These are phyloP conservation scores for Bryoglossum gracile DNA, from an alignment of 495 filamentous ascomycete genomes.

Conservation along the genomic window DNA sequence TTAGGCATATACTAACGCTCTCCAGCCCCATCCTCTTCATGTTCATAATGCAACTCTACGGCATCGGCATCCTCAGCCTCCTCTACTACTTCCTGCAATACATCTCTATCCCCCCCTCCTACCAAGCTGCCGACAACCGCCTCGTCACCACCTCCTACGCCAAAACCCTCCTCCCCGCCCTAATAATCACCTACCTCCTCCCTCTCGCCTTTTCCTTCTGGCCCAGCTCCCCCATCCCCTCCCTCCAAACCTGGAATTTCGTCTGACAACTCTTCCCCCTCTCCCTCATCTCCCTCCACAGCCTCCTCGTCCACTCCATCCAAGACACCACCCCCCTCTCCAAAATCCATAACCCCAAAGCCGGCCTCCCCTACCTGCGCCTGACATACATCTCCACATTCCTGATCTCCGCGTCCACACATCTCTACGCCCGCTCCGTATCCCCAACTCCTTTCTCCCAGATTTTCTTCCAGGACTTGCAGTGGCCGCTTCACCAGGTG, in stretches of 20 bases:
- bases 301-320: conserved; percentile 6
- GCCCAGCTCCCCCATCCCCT: conserved; percentile 14
- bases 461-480: conserved; percentile 13
- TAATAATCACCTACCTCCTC: conserved; percentile 26
- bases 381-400: conserved; percentile 15
- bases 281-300: conserved; percentile 23
- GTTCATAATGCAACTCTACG: conserved; percentile 28
- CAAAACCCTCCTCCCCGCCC: conserved; percentile 29
- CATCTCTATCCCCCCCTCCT: conserved; percentile 20
- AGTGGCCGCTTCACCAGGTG: background rate
- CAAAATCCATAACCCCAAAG: background rate
- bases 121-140: conserved; percentile 24
- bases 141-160: conserved; percentile 24
- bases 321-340: conserved; percentile 5
- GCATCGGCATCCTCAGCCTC: conserved; percentile 31
- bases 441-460: conserved; percentile 5
- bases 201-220: conserved; percentile 27
- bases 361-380: conserved; percentile 17
- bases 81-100: conserved; percentile 32
- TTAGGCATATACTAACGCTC: background rate
- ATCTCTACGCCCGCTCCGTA: conserved; percentile 17
- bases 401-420: background rate
- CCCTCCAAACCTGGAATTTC: conserved; percentile 25
- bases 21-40: conserved; percentile 26
- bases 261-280: conserved; percentile 32